These are phyloP conservation scores for Dioscorea alata DNA, from an alignment of 106 monocot species.

Conservation along the genomic window DNA sequence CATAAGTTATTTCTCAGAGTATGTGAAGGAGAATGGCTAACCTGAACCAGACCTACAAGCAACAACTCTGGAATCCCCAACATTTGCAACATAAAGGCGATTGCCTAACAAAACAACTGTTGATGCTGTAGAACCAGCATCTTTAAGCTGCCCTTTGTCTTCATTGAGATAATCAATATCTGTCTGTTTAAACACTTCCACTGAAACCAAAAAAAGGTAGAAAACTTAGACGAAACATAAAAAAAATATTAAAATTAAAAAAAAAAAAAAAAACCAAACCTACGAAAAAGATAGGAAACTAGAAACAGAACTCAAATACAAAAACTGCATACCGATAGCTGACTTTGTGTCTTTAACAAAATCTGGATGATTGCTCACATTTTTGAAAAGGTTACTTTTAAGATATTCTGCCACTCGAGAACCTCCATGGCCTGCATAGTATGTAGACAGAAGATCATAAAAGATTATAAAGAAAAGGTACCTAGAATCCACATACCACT, in stretches of 20 bases:
- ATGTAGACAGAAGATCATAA: no score
- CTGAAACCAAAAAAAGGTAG: slow-evolving; percentile 27
- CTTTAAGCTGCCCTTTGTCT: slow-evolving; percentile 37
- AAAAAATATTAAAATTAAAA: no score
- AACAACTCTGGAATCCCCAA: slow-evolving; percentile 77
- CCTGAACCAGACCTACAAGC: slow-evolving; percentile 53
- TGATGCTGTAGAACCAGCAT: slow-evolving; percentile 79
- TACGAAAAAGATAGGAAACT: background rate
- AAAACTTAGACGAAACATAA: slow-evolving; percentile 2
- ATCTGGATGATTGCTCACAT: slow-evolving; percentile 57
- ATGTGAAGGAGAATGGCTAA: slow-evolving; percentile 3
- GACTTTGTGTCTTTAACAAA: slow-evolving; percentile 56
- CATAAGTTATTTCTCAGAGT: no score
- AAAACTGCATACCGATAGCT: slow-evolving; percentile 62
- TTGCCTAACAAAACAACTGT: slow-evolving; percentile 58
- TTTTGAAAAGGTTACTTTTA: slow-evolving; percentile 62
- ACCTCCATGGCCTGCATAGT: slow-evolving; percentile 58
- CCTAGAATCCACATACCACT: no score
- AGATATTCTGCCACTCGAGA: slow-evolving; percentile 52
- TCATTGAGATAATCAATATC: slow-evolving; percentile 45
- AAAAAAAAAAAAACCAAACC: background rate
- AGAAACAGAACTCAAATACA: slow-evolving; percentile 6
- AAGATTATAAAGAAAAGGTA: no score
- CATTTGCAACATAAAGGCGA: slow-evolving; percentile 64
- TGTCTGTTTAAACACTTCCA: slow-evolving; percentile 54